These are phyloP conservation scores for Hypoxylon sp. DNA, from an alignment of 2,329 filamentous ascomycete genomes.

Conservation along the genomic window DNA sequence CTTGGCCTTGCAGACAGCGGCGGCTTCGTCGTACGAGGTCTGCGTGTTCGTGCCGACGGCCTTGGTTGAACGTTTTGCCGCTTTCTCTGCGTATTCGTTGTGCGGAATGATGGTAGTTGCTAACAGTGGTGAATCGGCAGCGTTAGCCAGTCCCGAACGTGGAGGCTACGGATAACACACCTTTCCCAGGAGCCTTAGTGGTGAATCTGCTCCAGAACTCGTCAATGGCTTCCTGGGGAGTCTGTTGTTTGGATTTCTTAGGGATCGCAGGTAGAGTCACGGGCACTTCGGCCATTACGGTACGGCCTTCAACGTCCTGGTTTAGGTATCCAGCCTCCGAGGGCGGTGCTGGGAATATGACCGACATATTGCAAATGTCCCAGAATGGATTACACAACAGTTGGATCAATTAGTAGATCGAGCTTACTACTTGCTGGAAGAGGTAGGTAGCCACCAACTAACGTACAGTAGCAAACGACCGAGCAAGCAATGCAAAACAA, in stretches of 20 bases:
- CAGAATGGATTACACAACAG: not conserved
- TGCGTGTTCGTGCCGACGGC: constrained; percentile 68
- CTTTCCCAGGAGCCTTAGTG: constrained; percentile 79
- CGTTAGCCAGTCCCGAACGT: not conserved
- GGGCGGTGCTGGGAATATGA: constrained; percentile 22
- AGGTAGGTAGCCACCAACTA: not conserved
- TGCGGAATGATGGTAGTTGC: constrained; percentile 79
- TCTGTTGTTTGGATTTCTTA: constrained; percentile 63
- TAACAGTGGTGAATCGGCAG: constrained; percentile 48
- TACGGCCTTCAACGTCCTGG: constrained; percentile 38
- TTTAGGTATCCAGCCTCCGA: constrained; percentile 46
- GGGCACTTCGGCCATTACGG: constrained; percentile 46
- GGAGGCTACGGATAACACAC: constrained; percentile 52
- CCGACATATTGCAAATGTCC: constrained; percentile 26
- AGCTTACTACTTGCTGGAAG: not conserved
- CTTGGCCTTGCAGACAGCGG: constrained; percentile 75
- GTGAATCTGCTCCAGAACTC: constrained; percentile 82
- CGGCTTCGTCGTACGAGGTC: constrained; percentile 80
- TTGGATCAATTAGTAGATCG: not conserved
- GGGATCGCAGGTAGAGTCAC: constrained; percentile 38
- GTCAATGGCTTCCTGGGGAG: constrained; percentile 77
- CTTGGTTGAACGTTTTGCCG: constrained; percentile 69
- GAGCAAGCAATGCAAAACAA: not conserved
- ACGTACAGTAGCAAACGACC: not conserved
- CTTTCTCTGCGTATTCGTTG: constrained; percentile 74